Base-by-base conservation (phyloP, 805 yeast genomes). In the Lachancea thermotolerans region DNA sequence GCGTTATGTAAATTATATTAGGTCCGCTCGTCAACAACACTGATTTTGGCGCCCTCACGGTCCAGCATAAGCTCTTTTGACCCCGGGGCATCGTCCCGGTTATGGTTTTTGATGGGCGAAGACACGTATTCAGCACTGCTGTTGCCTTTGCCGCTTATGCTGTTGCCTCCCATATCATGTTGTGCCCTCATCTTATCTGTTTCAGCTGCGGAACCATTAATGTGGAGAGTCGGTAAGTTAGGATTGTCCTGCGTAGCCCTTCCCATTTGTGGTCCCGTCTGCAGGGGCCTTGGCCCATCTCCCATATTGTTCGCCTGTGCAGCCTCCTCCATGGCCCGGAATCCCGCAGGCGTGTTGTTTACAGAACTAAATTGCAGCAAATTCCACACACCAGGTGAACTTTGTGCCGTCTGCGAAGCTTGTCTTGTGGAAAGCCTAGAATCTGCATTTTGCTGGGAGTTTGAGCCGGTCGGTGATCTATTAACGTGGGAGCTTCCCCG, bases 341-440 rank as follows among this genome's bases (percentile, higher is more conserved):
- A 38, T 9, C 67, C 42, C 14, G 63, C 65, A 10, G 67, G 68
- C 3, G 68, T 63, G 40, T 64, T 64, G 35, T 56, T 62, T 2
- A 57, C 64, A 3, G 81, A 75, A 35, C 78, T 70, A 45, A 90
- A 81, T 57, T 89, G 96, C 58, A 90, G 87, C 67, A 86, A 81
- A 60, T 85, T 86, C 97, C 96, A 87, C 48, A 90, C 77, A 14
- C 95, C 96, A 1, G 98, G 98, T 1, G 95, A 86, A 28, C 68
- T 64, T 42, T 65, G 66, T 7, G 56, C 56, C 16, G 52, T 47
- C 10, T 47, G 46, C 28, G 49, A 53, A 37, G 44, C 54, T 41
- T 57, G 49, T 37, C 58, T 46, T 36, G 46, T 50, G 25, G 44
- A 36, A 21, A 35, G 39, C 18, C 47, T 41, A 11, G 34, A 40